Evolutionary conservation across 495 filamentous ascomycete genomes (phyloP).

Genomic region (Lasiosphaeris hirsuta): DNA sequence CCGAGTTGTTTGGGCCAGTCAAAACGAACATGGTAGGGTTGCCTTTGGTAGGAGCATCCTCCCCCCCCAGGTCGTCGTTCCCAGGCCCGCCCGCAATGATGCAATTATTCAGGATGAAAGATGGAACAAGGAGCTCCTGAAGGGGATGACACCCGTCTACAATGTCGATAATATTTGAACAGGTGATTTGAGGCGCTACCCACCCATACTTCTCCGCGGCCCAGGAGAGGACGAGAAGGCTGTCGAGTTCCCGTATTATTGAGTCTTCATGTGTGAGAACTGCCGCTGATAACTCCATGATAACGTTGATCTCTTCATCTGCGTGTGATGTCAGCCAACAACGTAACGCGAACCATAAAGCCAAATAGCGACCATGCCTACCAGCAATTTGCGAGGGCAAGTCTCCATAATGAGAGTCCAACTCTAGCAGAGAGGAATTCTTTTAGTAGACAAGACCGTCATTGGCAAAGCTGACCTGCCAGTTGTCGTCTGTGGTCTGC

Average conservation of each 20-base stretch:
- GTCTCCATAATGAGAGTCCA: constrained; percentile 82
- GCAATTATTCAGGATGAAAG: constrained; percentile 84
- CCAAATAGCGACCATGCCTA: constrained; percentile 34
- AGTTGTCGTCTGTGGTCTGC: constrained; percentile 51
- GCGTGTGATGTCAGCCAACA: not conserved
- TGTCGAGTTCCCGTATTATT: constrained; percentile 75
- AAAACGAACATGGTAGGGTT: constrained; percentile 73
- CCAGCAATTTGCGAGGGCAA: constrained; percentile 79
- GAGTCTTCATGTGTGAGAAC: constrained; percentile 68
- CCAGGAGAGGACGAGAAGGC: constrained; percentile 75
- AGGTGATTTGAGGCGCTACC: constrained; percentile 64
- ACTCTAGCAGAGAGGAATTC: constrained; percentile 74
- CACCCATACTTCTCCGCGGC: constrained; percentile 75
- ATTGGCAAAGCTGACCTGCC: constrained; percentile 77
- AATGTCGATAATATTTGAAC: constrained; percentile 71
- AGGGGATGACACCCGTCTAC: constrained; percentile 81
- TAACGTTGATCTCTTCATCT: constrained; percentile 91
- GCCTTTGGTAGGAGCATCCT: not conserved
- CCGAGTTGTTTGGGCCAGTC: constrained; percentile 94
- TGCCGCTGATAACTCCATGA: constrained; percentile 69
- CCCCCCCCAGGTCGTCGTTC: constrained; percentile 6
- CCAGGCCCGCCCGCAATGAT: constrained; percentile 62
- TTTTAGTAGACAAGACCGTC: constrained; percentile 81
- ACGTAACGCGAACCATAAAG: not conserved
- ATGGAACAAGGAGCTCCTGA: constrained; percentile 82